Evolutionary conservation across 805 yeast species (phyloP).

Genomic region (Ogataea wickerhamii): DNA sequence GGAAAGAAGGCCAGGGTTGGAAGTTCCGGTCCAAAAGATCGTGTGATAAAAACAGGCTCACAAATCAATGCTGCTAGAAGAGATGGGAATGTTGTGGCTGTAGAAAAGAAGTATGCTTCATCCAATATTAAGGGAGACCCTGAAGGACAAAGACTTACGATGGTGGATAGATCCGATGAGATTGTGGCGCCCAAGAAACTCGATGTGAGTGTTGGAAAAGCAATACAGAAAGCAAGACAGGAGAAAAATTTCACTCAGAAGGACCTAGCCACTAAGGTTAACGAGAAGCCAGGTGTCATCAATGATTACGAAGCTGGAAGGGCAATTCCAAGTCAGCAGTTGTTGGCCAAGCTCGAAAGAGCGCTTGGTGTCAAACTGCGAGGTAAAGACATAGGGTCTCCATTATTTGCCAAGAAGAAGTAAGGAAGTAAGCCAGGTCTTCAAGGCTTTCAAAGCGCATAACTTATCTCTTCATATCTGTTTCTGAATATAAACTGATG

Average conservation of each 20-base stretch:
- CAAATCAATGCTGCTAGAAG: constrained; percentile 93
- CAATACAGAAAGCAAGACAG: constrained; percentile 79
- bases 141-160: constrained; percentile 94
- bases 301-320: constrained; percentile 97
- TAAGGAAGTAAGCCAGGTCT: no score
- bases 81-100: constrained; percentile 81
- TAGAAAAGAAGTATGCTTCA: constrained; percentile 86
- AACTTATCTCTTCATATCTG: no score
- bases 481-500: no score
- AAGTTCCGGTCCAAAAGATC: constrained; percentile 74
- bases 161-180: constrained; percentile 89
- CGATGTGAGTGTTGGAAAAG: constrained; percentile 80
- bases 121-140: constrained; percentile 63
- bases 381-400: constrained; percentile 93
- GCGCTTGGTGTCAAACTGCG: constrained; percentile 91
- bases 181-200: constrained; percentile 90
- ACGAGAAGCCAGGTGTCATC: constrained; percentile 92
- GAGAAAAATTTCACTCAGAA: constrained; percentile 90
- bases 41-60: constrained; percentile 72
- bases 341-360: constrained; percentile 88
- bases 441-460: no score
- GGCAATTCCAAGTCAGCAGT: constrained; percentile 94
- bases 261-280: constrained; percentile 91
- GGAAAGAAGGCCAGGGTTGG: constrained; percentile 86
- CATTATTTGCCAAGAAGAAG: constrained; percentile 61